phyloP scores from a whole-genome alignment of 2,329 filamentous ascomycete species.

The Ophiocordyceps unilateralis region DNA sequence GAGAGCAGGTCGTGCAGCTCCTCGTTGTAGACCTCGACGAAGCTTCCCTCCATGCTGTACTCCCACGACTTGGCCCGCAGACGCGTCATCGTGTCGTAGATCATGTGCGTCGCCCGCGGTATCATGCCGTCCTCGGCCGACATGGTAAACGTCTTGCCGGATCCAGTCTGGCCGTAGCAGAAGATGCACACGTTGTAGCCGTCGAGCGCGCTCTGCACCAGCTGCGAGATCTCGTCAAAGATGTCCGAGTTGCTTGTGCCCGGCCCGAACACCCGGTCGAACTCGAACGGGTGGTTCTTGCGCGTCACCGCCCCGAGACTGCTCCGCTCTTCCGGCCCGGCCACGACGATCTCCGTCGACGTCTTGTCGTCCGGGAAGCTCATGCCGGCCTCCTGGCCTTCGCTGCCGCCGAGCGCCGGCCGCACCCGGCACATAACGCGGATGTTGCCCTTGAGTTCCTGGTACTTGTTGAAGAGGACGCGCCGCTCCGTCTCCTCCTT shows the following conservation, averaged over 20 bases:
- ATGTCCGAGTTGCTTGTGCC: conserved; percentile 64
- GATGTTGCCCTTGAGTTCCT: conserved; percentile 96
- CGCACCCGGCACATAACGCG: conserved; percentile 94
- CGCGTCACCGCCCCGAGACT: conserved; percentile 59
- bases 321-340: conserved; percentile 69
- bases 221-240: conserved; percentile 90
- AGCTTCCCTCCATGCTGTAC: conserved; percentile 87
- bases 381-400: conserved; percentile 55
- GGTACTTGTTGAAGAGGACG: conserved; percentile 92
- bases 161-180: conserved; percentile 94
- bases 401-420: conserved; percentile 42
- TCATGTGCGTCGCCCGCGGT: conserved; percentile 78
- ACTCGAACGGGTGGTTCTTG: conserved; percentile 73
- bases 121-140: conserved; percentile 87
- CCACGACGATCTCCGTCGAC: conserved; percentile 69
- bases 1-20: conserved; percentile 77
- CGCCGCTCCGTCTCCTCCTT: conserved; percentile 81
- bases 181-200: conserved; percentile 99
- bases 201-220: conserved; percentile 90
- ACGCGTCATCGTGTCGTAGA: conserved; percentile 72
- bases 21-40: conserved; percentile 97
- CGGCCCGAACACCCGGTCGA: conserved; percentile 83
- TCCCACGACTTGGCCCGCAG: conserved; percentile 85
- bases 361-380: conserved; percentile 71
- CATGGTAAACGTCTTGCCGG: conserved; percentile 96